Base-by-base conservation (phyloP, 2,329 filamentous ascomycete genomes). In the Fusarium bulbicola region DNA sequence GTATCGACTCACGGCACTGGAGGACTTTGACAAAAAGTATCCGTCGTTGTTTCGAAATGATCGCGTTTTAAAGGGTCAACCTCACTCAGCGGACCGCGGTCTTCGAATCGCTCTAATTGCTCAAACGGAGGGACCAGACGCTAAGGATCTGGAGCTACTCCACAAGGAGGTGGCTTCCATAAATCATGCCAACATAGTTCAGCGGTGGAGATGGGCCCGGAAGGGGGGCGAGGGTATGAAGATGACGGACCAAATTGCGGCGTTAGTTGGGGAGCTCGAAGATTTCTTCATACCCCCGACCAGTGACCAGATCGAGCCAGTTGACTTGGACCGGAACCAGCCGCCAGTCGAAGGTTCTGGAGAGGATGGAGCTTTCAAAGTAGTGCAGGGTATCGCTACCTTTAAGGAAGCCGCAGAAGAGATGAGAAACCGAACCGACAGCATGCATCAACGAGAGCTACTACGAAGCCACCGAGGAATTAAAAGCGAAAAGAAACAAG, bases 61-160 rank as follows among this genome's bases (percentile, higher is more conserved):
- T 49, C 46, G 46, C 5, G 28, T 49, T 15, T 0, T 49, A 16
- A 15, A 49, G 46, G 28, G 21, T 0, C 46, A 32, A 1, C 15
- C 46, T n/a, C 21, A 5, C 14, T n/a, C 20, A 2, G 15, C 7
- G 1, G 46, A 49, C 10, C 46, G 21, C 15, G 26, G 20, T 3
- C 28, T 49, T 49, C 46, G 13, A 30, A 5, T 49, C 0, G 46
- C 20, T n/a, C 3, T 49, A 3, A n/a, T 30, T 15, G 14, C 46
- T n/a, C 28, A 49, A 6, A 13, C 14, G 46, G 10, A n/a, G 9
- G 11, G 14, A 7, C 46, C 15, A 1, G 7, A n/a, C 3, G 3
- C 1, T 21, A 4, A 13, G 9, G 28, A 30, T 0, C 7, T 49
- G 15, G 15, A 49, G 7, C 3, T 13, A 4, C 1, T 49, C 2